phyloP scores from a whole-genome alignment of 2,329 filamentous ascomycete genomes.

The Aspergillus melleus region DNA sequence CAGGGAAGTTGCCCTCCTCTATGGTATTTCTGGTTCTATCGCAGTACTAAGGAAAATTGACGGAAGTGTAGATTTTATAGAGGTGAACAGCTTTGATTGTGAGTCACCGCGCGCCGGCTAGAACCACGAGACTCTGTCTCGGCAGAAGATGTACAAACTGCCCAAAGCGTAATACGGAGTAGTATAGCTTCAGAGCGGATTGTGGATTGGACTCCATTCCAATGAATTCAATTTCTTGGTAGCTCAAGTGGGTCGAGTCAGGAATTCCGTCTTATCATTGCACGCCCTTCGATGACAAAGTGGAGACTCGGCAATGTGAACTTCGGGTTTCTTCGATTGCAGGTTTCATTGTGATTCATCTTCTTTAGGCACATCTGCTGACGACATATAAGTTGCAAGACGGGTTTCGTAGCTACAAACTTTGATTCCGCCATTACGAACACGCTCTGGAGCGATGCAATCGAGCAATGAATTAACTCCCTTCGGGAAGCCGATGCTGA shows the following conservation, averaged over 20 bases:
- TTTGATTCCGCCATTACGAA: background rate
- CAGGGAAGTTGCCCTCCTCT: too few relatives aligned
- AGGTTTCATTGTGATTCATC: background rate
- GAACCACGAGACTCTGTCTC: too few relatives aligned
- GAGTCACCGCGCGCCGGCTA: too few relatives aligned
- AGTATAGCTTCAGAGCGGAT: too few relatives aligned
- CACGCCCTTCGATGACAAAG: background rate
- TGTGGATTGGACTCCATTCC: too few relatives aligned
- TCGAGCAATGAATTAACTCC: background rate
- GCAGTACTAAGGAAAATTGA: too few relatives aligned
- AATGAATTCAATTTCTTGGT: background rate
- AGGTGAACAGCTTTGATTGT: too few relatives aligned
- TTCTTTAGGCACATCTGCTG: background rate
- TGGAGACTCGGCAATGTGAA: background rate
- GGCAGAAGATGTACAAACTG: too few relatives aligned
- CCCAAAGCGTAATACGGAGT: too few relatives aligned
- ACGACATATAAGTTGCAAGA: background rate
- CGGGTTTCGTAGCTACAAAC: background rate
- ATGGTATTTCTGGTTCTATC: too few relatives aligned
- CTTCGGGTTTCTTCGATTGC: background rate
- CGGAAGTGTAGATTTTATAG: too few relatives aligned
- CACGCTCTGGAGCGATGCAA: background rate
- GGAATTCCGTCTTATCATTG: background rate
- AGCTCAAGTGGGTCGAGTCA: background rate
- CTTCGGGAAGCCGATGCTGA: background rate